Percentiles rank a stretch among this genome's conserved stretches.
Conservation (phyloP, 495 filamentous ascomycete genomes). For the Xylaria grammica region DNA sequence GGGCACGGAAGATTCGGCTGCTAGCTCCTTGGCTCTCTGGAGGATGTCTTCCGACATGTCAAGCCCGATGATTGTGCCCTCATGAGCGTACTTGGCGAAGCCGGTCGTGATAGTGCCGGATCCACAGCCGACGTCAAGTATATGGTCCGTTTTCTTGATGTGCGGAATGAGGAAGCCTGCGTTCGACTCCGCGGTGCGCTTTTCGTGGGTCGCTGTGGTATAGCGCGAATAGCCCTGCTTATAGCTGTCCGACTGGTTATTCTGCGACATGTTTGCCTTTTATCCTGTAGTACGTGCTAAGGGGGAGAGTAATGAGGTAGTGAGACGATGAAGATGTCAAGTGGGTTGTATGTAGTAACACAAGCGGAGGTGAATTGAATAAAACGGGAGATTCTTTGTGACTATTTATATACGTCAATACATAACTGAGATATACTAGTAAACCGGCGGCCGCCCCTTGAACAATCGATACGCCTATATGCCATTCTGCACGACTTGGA, state of each 20-base stretch:
- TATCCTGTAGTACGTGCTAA: background rate
- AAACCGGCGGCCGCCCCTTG: no score
- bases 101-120: constrained; percentile 61
- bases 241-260: constrained; percentile 34
- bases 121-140: constrained; percentile 64
- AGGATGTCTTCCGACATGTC: constrained; percentile 28
- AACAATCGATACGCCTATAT: no score
- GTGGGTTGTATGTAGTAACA: background rate
- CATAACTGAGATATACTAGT: no score
- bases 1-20: constrained; percentile 16
- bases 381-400: background rate
- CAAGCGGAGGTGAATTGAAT: background rate
- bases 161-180: constrained; percentile 30
- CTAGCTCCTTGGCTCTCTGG: constrained; percentile 33
- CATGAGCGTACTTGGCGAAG: constrained; percentile 50
- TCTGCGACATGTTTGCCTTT: constrained; percentile 31
- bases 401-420: background rate
- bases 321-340: background rate
- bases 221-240: constrained; percentile 42
- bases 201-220: constrained; percentile 41
- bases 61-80: constrained; percentile 45
- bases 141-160: constrained; percentile 35
- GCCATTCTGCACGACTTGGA: background rate
- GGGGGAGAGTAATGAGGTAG: background rate
- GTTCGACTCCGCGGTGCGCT: constrained; percentile 37